phyloP scores from a whole-genome alignment of 2,329 filamentous ascomycete species.

The Colletotrichum ledebouriae region DNA sequence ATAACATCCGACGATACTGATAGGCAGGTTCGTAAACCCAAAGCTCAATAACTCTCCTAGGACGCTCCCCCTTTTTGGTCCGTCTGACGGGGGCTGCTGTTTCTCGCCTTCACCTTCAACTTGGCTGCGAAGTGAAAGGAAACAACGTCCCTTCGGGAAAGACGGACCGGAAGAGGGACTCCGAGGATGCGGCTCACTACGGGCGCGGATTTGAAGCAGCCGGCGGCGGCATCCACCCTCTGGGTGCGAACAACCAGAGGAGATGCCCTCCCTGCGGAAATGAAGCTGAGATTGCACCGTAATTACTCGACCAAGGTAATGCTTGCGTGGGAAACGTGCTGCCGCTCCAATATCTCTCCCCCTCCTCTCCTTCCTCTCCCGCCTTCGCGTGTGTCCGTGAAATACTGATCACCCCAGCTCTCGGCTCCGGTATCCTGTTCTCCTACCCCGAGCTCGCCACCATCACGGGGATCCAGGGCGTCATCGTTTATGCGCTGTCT shows the following conservation, averaged over 20 bases:
- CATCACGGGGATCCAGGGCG: slow-evolving; percentile 82
- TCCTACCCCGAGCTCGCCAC: slow-evolving; percentile 86
- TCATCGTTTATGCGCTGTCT: slow-evolving; percentile 81
- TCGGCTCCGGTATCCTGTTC: slow-evolving; percentile 87
- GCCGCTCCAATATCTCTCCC: slow-evolving; percentile 75
- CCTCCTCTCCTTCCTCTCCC: slow-evolving; percentile 35
- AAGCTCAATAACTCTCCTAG: slow-evolving; percentile 51
- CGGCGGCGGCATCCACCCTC: slow-evolving; percentile 65
- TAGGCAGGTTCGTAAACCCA: slow-evolving; percentile 55
- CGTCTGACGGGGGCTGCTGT: background rate
- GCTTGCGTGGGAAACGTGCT: slow-evolving; percentile 98
- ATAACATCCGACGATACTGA: slow-evolving; percentile 38
- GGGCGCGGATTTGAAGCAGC: slow-evolving; percentile 77
- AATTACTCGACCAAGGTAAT: slow-evolving; percentile 98
- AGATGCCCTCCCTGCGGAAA: slow-evolving; percentile 60
- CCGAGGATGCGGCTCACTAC: slow-evolving; percentile 80
- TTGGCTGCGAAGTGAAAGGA: background rate
- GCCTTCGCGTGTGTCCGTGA: slow-evolving; percentile 36
- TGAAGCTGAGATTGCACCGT: slow-evolving; percentile 96
- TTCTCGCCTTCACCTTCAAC: background rate
- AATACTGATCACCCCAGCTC: slow-evolving; percentile 71
- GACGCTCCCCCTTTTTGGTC: background rate
- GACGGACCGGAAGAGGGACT: slow-evolving; percentile 23
- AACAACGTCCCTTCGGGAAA: background rate
- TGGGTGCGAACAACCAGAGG: slow-evolving; percentile 45